Conservation (phyloP, 345 rosid species). For the Eucalyptus tenuipes region DNA sequence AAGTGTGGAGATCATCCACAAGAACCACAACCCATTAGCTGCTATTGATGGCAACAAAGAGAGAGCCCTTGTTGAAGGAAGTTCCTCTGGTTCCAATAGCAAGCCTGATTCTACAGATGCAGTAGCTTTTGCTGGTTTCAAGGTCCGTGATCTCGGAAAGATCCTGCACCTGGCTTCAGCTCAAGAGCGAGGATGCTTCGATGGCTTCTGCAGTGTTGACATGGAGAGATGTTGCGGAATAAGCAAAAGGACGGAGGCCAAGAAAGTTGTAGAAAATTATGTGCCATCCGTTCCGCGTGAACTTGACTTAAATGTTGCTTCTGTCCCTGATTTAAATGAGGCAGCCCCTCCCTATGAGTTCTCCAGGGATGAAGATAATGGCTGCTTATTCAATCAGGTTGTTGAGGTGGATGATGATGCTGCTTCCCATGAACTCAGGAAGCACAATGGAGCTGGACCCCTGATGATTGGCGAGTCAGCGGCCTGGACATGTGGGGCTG, state of each 20-base stretch:
- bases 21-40: slow-evolving; percentile 20
- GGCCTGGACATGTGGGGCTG: slow-evolving; percentile 29
- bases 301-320: slow-evolving; percentile 71
- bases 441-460: slow-evolving; percentile 48
- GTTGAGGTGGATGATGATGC: slow-evolving; percentile 67
- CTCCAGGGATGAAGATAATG: slow-evolving; percentile 80
- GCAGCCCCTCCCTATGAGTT: slow-evolving; percentile 70
- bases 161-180: slow-evolving; percentile 58
- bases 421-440: slow-evolving; percentile 50
- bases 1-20: slow-evolving; percentile 50
- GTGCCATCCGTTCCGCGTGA: slow-evolving; percentile 40
- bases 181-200: slow-evolving; percentile 59
- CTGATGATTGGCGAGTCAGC: slow-evolving; percentile 46
- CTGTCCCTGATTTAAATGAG: slow-evolving; percentile 89
- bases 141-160: slow-evolving; percentile 65
- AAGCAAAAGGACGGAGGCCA: slow-evolving; percentile 17
- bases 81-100: slow-evolving; percentile 23
- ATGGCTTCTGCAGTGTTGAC: slow-evolving; percentile 53
- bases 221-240: slow-evolving; percentile 45
- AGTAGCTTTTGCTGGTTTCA: slow-evolving; percentile 41
- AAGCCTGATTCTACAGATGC: slow-evolving; percentile 9
- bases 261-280: slow-evolving; percentile 14
- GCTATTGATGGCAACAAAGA: slow-evolving; percentile 12
- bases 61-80: slow-evolving; percentile 17
- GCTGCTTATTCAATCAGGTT: slow-evolving; percentile 44